A percentile compares a stretch with the other conserved stretches of the same genome.
Conservation (phyloP, 768 basidiomycete species). For the Podaxis mareebaensis region DNA sequence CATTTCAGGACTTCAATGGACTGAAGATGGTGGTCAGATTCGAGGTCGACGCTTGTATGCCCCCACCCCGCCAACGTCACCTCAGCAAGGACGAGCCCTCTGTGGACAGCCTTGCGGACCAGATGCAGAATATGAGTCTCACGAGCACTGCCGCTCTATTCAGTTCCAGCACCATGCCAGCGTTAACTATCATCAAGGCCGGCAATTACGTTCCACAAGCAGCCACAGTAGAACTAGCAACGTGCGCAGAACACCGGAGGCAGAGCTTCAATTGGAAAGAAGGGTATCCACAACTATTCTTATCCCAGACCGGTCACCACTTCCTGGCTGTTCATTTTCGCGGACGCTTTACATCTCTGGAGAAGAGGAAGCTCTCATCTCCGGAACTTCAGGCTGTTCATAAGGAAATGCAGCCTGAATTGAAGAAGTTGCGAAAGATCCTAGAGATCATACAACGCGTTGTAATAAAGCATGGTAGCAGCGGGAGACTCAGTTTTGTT, state of each 20-base stretch:
- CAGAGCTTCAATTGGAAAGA: conserved; percentile 54
- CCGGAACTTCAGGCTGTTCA: conserved; percentile 34
- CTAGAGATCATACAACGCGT: conserved; percentile 46
- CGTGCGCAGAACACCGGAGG: conserved; percentile 35
- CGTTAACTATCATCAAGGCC: conserved; percentile 30
- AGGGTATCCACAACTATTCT: conserved; percentile 62
- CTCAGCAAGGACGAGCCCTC: conserved; percentile 26
- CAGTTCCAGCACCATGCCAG: conserved; percentile 18
- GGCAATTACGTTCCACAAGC: conserved; percentile 41
- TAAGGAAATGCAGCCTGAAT: conserved; percentile 31
- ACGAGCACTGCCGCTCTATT: conserved; percentile 21
- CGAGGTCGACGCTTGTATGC: conserved; percentile 30
- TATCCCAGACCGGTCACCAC: conserved; percentile 66
- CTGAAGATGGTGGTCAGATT: conserved; percentile 31
- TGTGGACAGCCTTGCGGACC: conserved; percentile 37
- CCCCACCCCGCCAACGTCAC: conserved; percentile 23
- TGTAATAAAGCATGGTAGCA: conserved; percentile 52
- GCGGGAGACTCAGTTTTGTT: conserved; percentile 56
- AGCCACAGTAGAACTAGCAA: conserved; percentile 47
- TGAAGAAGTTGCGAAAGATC: conserved; percentile 40
- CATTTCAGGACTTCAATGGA: conserved; percentile 52
- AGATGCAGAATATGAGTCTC: conserved; percentile 33
- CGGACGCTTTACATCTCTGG: conserved; percentile 52
- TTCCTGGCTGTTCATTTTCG: conserved; percentile 58
- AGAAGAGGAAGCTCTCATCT: conserved; percentile 45